Evolutionary conservation across 495 filamentous ascomycete species (phyloP).

Genomic region (Jackrogersella multiformis): DNA sequence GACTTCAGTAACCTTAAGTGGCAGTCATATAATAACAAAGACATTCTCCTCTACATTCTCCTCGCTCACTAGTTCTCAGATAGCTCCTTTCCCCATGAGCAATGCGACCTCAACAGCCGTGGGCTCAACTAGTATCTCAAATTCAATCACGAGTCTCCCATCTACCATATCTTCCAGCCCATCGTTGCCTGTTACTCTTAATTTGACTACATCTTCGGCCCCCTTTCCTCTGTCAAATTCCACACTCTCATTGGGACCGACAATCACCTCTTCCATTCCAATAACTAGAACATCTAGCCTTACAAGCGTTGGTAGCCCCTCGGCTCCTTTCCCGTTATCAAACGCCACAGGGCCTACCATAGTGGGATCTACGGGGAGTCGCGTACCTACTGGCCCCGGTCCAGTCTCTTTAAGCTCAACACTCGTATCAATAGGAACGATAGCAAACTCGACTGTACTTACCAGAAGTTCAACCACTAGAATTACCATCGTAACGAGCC

Average conservation of each 20-base stretch:
- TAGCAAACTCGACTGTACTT: slow-evolving; percentile 10
- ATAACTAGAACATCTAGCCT: slow-evolving; percentile 2
- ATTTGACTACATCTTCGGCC: slow-evolving; percentile 16
- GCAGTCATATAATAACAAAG: background rate
- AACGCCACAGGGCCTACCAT: slow-evolving; percentile 33
- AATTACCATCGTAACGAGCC: background rate
- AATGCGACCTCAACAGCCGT: slow-evolving; percentile 21
- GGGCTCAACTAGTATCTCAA: slow-evolving; percentile 18
- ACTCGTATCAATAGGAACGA: background rate
- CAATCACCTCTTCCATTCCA: slow-evolving; percentile 6
- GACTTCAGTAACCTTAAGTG: background rate
- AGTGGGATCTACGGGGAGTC: slow-evolving; percentile 20
- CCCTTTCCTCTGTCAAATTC: slow-evolving; percentile 34
- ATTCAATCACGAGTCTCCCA: slow-evolving; percentile 3
- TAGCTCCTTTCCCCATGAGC: slow-evolving; percentile 26
- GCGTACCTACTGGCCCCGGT: slow-evolving; percentile 20
- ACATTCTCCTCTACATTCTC: background rate
- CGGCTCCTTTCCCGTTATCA: slow-evolving; percentile 36
- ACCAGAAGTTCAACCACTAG: background rate
- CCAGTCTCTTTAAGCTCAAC: slow-evolving; percentile 23
- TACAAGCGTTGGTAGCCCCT: background rate
- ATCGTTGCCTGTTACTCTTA: background rate
- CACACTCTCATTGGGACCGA: slow-evolving; percentile 25
- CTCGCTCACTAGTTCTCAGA: slow-evolving; percentile 14
- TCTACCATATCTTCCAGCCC: slow-evolving; percentile 6